These are phyloP conservation scores for Naganishia antarctica DNA, from an alignment of 768 basidiomycete species.

Conservation along the genomic window DNA sequence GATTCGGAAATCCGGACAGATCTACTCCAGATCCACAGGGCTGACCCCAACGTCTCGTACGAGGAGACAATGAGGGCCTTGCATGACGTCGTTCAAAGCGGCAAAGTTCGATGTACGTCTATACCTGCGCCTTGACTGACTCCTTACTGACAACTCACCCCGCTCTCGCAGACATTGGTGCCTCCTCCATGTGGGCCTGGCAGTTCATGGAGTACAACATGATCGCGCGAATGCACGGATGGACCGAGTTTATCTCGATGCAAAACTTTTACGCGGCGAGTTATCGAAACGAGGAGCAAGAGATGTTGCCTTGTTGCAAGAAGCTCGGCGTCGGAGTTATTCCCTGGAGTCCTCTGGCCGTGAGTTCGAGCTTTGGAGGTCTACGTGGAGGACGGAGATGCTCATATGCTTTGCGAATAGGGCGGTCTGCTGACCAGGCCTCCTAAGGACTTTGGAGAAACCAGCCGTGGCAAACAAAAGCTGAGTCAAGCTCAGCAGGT, in stretches of 20 bases:
- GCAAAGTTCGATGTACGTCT: slow-evolving; percentile 55
- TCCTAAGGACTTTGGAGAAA: not conserved
- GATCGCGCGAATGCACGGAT: slow-evolving; percentile 20
- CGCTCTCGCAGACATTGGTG: slow-evolving; percentile 52
- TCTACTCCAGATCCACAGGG: slow-evolving; percentile 26
- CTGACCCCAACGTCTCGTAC: slow-evolving; percentile 44
- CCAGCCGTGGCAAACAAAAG: slow-evolving; percentile 16
- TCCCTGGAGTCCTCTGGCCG: slow-evolving; percentile 37
- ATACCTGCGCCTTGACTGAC: not conserved
- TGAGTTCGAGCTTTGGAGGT: slow-evolving; percentile 16
- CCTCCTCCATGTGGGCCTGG: slow-evolving; percentile 59
- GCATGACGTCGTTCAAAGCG: slow-evolving; percentile 64
- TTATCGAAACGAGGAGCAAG: slow-evolving; percentile 35
- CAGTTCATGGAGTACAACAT: slow-evolving; percentile 47
- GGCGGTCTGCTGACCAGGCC: slow-evolving; percentile 28
- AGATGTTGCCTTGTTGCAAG: slow-evolving; percentile 31
- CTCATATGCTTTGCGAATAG: not conserved
- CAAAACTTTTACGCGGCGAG: slow-evolving; percentile 19
- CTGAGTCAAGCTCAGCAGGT: slow-evolving; percentile 12
- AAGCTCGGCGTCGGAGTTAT: slow-evolving; percentile 31
- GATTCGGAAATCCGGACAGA: not conserved
- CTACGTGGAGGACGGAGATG: not conserved
- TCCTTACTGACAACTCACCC: too few species aligned
- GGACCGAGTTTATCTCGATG: slow-evolving; percentile 30
- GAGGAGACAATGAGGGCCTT: slow-evolving; percentile 65